Conservation (phyloP, 2,329 filamentous ascomycete genomes). For the Claviceps pazoutovae region DNA sequence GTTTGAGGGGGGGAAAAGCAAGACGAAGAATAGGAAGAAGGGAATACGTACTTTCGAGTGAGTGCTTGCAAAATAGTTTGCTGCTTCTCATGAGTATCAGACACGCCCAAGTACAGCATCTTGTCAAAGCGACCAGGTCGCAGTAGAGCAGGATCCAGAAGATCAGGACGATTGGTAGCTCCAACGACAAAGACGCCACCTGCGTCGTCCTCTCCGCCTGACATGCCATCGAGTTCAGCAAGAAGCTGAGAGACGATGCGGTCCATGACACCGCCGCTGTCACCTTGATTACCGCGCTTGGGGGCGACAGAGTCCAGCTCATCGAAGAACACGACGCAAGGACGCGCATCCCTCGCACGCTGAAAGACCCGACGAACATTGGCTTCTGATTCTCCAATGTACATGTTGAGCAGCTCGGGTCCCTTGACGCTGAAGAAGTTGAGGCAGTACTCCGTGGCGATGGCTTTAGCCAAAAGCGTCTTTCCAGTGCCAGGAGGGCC, state of each 20-base stretch:
- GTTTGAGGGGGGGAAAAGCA: not conserved
- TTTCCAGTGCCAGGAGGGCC: conserved; percentile 86
- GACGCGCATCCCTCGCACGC: conserved; percentile 68
- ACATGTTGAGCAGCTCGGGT: conserved; percentile 87
- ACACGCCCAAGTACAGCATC: conserved; percentile 94
- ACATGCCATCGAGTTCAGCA: conserved; percentile 96
- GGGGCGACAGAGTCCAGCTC: conserved; percentile 88
- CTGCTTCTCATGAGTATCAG: conserved; percentile 94
- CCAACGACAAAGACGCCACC: conserved; percentile 94
- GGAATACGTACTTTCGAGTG: conserved; percentile 65
- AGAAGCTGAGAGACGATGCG: conserved; percentile 90
- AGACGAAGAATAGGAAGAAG: not conserved
- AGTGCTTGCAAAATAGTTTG: conserved; percentile 85
- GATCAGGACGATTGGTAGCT: conserved; percentile 85
- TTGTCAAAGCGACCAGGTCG: conserved; percentile 92
- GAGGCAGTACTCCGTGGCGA: conserved; percentile 83
- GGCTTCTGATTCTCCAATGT: conserved; percentile 86
- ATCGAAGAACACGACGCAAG: conserved; percentile 88
- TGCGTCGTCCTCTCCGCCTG: conserved; percentile 61
- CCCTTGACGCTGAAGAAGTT: conserved; percentile 94
- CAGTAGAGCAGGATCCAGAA: conserved; percentile 79
- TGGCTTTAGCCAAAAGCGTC: conserved; percentile 83
- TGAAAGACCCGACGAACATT: conserved; percentile 86
- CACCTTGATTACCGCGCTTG: conserved; percentile 92
- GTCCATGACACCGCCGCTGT: conserved; percentile 96